These are phyloP conservation scores for Periglandula ipomoeae DNA, from an alignment of 2,329 filamentous ascomycete genomes.

Conservation along the genomic window DNA sequence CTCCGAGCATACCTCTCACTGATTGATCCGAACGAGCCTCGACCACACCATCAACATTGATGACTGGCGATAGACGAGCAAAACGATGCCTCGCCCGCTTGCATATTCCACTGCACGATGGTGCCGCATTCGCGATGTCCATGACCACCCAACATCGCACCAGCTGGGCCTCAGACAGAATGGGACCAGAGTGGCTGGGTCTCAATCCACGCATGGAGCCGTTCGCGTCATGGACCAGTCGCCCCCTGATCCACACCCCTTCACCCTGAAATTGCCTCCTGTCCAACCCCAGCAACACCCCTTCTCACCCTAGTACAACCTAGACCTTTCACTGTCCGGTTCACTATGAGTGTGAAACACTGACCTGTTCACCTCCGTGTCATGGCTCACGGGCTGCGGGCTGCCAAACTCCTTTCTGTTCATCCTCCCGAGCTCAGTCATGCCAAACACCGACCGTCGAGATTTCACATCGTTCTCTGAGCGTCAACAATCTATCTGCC, in stretches of 20 bases:
- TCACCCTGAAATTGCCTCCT: constrained; percentile 16
- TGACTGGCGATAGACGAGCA: neutral
- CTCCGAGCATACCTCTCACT: too few relatives aligned
- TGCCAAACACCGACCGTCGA: neutral
- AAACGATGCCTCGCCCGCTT: neutral
- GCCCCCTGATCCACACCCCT: constrained; percentile 12
- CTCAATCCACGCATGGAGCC: constrained; percentile 9
- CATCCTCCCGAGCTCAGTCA: neutral
- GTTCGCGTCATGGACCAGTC: constrained; percentile 3
- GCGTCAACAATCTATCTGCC: neutral
- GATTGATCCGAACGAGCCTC: neutral
- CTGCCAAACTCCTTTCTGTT: neutral
- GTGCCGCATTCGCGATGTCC: neutral
- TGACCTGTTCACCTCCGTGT: constrained; percentile 3
- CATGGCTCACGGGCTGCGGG: neutral
- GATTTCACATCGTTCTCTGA: neutral
- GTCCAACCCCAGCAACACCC: constrained; percentile 12
- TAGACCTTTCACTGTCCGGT: constrained; percentile 1
- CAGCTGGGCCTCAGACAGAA: constrained; percentile 2
- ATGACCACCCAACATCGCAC: neutral
- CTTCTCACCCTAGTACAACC: constrained; percentile 12
- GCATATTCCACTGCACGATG: neutral
- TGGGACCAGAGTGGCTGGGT: constrained; percentile 12
- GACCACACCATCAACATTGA: neutral
- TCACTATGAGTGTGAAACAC: constrained; percentile 12